Base-by-base conservation (phyloP, 257 asterid species). In the Perilla frutescens region DNA sequence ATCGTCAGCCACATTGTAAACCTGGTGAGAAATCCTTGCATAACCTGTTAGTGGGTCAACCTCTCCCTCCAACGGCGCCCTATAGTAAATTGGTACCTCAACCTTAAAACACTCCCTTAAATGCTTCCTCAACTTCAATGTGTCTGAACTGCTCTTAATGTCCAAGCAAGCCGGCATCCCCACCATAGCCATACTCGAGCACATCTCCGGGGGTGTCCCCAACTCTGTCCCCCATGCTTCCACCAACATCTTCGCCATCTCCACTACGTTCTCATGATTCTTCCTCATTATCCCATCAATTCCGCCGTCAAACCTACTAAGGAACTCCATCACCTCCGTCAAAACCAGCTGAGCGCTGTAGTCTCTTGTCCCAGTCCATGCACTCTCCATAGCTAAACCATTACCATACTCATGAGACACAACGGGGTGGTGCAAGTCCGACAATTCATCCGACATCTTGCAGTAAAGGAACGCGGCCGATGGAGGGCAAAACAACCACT, bases 151-250 rank as follows among this genome's bases (percentile, higher is more conserved):
- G 39, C 91, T 80, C 44, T 66, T 66, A 68, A 93, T 79, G 68
- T 87, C 95, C 85, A 93, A 83, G 79, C 89, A 77, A 32, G 70
- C 68, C 0, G 98, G 98, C 88, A 93, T 37, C 37, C 93, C 97
- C 53, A 93, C 98, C 98, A 93, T 93, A 7, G 86, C 97, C 91
- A 93, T 78, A 71, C 98, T 90, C n/a, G 96, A 70, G 77, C 93
- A 90, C 96, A 93, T 85, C 76, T 86, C 92, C 1, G 81, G 87
- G 0, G 97, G 92, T 0, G 88, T 79, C 71, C 98, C 98, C 62
- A 93, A 58, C 61, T 77, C 77, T 4, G 97, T 87, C 55, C 90
- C 93, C 98, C 98, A 93, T 4, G 83, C 87, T 45, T 69, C 77
- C 13, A 67, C 83, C 86, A 86, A 55, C 88, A 83, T 79, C 26